phyloP scores from a whole-genome alignment of 208 protist species.

The Leishmania tarentolae region DNA sequence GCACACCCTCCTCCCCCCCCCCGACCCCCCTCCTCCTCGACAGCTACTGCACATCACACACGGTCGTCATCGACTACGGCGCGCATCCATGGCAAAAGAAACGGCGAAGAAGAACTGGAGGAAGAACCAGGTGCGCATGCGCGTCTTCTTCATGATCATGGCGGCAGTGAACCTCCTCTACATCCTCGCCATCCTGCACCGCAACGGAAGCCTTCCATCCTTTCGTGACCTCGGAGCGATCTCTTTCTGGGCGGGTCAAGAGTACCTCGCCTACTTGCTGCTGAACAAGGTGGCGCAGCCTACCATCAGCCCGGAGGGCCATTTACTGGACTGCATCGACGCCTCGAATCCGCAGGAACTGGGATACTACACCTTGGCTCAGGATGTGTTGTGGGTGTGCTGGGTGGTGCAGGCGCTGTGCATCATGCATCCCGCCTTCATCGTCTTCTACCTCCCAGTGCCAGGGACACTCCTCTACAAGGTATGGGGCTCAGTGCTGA shows the following conservation, averaged over 20 bases:
- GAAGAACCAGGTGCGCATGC: slow-evolving; percentile 73
- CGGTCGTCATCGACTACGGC: background rate
- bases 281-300: slow-evolving; percentile 68
- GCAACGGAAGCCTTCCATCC: slow-evolving; percentile 54
- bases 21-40: background rate
- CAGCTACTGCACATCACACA: background rate
- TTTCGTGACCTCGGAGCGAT: slow-evolving; percentile 62
- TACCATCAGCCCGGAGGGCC: slow-evolving; percentile 43
- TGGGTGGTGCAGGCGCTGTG: slow-evolving; percentile 85
- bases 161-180: slow-evolving; percentile 66
- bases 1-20: background rate
- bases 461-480: slow-evolving; percentile 79
- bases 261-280: slow-evolving; percentile 56
- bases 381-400: slow-evolving; percentile 90
- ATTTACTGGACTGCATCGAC: slow-evolving; percentile 77
- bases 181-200: slow-evolving; percentile 57
- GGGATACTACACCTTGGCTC: slow-evolving; percentile 77
- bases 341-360: slow-evolving; percentile 78
- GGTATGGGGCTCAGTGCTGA: slow-evolving; percentile 44
- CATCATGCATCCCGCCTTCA: slow-evolving; percentile 67
- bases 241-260: slow-evolving; percentile 80
- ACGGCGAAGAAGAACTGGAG: slow-evolving; percentile 86
- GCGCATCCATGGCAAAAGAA: slow-evolving; percentile 83
- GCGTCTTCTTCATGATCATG: slow-evolving; percentile 69
- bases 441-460: slow-evolving; percentile 89